A percentile compares a stretch with the other conserved stretches of the same genome.
Conservation (phyloP, 208 protist genomes). For the Angomonas ambiguus region DNA sequence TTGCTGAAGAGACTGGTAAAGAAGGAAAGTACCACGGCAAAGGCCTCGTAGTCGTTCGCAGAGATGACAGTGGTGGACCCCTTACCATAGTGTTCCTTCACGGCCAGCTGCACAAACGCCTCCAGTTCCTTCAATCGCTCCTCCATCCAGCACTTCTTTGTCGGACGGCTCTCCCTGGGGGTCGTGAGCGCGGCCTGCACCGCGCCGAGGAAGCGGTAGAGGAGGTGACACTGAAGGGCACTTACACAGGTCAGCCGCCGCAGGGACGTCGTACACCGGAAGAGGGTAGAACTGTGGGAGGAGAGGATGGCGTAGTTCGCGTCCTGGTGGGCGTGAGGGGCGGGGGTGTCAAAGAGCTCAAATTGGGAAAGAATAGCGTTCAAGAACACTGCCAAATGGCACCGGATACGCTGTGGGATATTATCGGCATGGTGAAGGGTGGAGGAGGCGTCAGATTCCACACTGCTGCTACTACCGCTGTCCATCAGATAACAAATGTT, state of each 20-base stretch:
- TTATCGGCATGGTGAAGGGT: conserved; percentile 29
- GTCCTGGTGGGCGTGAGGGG: background rate
- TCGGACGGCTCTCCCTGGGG: background rate
- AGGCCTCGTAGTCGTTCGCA: background rate
- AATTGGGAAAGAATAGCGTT: conserved; percentile 19
- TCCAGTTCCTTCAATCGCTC: background rate
- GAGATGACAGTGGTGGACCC: no score
- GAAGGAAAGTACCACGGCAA: background rate
- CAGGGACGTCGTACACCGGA: conserved; percentile 21
- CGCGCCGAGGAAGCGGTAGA: background rate
- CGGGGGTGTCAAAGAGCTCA: no score
- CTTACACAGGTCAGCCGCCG: conserved; percentile 32
- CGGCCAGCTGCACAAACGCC: background rate
- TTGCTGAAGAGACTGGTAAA: background rate
- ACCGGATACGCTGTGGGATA: conserved; percentile 41
- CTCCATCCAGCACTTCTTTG: background rate
- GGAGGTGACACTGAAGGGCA: conserved; percentile 60
- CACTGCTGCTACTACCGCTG: conserved; percentile 17
- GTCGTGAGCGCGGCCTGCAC: background rate
- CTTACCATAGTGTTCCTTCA: no score
- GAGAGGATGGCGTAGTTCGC: background rate
- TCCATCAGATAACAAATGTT: conserved; percentile 18
- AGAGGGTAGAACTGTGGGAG: background rate
- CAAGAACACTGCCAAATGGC: conserved; percentile 23
- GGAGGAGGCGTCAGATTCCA: background rate